These are phyloP conservation scores for Zelonia costaricensis DNA, from an alignment of 208 protist genomes.

Conservation along the genomic window DNA sequence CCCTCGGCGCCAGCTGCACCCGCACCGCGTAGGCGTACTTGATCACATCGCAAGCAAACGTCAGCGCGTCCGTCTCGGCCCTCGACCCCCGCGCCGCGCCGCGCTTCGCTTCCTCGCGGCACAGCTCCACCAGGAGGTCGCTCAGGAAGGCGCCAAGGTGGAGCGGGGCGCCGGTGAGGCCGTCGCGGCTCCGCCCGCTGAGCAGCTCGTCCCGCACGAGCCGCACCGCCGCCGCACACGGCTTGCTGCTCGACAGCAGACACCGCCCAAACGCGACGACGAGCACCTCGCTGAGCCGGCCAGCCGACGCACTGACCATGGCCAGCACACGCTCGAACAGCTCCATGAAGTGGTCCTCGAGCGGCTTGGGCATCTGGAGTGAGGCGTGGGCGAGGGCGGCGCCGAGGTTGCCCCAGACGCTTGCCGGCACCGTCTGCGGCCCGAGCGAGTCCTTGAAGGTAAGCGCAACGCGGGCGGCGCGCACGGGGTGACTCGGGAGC, in stretches of 20 bases:
- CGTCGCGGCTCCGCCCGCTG: constrained; percentile 46
- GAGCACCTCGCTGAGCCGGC: constrained; percentile 44
- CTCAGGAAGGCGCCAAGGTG: constrained; percentile 77
- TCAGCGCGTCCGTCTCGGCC: constrained; percentile 29
- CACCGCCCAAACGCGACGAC: constrained; percentile 69
- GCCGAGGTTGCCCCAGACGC: constrained; percentile 36
- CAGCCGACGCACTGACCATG: constrained; percentile 41
- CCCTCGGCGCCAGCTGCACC: constrained; percentile 42
- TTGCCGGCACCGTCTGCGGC: constrained; percentile 21
- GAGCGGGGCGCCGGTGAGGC: constrained; percentile 16
- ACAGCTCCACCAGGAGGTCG: constrained; percentile 68
- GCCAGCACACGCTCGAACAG: constrained; percentile 60
- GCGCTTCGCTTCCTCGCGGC: constrained; percentile 7
- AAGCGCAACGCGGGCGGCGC: constrained; percentile 37
- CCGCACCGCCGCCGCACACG: constrained; percentile 31
- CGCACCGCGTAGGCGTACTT: constrained; percentile 62
- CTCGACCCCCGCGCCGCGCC: background rate
- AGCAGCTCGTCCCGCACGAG: constrained; percentile 77
- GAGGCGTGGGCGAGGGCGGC: constrained; percentile 46
- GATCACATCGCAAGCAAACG: constrained; percentile 63
- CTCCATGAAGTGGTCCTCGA: constrained; percentile 59
- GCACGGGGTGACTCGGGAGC: constrained; percentile 28
- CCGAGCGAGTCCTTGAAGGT: constrained; percentile 32
- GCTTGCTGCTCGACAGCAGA: constrained; percentile 44
- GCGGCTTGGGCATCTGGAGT: constrained; percentile 38